These are phyloP conservation scores for Stipa capillata DNA, from an alignment of 176 grass and related monocot genomes.

Conservation along the genomic window DNA sequence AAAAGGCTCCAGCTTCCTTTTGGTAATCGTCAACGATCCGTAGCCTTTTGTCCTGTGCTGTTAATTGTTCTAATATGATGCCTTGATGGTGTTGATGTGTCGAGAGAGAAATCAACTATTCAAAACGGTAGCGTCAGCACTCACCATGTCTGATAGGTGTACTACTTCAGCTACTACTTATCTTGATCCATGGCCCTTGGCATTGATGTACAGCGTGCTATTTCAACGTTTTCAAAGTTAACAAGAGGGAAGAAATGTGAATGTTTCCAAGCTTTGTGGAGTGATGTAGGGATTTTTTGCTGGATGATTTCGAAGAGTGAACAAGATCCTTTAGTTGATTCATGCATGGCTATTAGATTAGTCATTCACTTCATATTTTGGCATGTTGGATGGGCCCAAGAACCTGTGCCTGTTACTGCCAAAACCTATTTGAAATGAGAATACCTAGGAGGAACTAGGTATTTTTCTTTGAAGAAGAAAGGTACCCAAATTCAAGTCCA, in stretches of 20 bases:
- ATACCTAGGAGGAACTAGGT: background rate
- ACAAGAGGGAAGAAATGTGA: background rate
- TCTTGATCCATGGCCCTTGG: background rate
- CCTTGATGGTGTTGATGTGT: background rate
- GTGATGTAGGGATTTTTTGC: background rate
- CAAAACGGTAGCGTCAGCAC: background rate
- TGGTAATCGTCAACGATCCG: slow-evolving; percentile 1
- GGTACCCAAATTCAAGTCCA: no score
- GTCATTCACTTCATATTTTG: background rate
- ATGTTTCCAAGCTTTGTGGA: background rate
- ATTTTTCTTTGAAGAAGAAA: background rate
- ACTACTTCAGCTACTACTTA: background rate
- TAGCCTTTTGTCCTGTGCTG: background rate
- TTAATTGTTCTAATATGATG: background rate
- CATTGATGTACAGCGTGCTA: background rate
- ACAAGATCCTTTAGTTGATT: background rate
- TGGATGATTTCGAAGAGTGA: background rate
- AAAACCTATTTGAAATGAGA: background rate
- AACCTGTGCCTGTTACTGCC: background rate
- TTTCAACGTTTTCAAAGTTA: background rate
- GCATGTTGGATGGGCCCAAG: background rate
- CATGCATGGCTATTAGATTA: background rate
- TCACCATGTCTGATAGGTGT: background rate
- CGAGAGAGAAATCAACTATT: background rate
- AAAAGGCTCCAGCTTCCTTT: background rate